phyloP scores from a whole-genome alignment of 1,284 basidiomycete species.

The Ceratorhiza oryzae-sativae region DNA sequence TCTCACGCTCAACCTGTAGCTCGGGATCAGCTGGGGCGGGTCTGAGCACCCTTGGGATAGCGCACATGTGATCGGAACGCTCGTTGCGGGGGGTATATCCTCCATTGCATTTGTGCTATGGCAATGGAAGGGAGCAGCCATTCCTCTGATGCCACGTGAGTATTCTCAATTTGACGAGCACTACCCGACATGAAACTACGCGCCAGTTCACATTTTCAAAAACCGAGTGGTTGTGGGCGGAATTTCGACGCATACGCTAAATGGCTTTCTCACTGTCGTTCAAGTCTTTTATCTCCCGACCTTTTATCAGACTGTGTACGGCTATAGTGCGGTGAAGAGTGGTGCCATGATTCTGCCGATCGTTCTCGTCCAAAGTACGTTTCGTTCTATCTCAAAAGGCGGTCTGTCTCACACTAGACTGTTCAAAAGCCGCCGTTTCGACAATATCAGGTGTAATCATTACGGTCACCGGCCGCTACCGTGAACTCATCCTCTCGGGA shows the following conservation, averaged over 20 bases:
- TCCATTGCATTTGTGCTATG: constrained; percentile 50
- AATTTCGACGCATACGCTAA: constrained; percentile 49
- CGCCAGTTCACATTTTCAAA: constrained; percentile 53
- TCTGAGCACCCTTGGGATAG: constrained; percentile 9
- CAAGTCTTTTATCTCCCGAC: constrained; percentile 52
- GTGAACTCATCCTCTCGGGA: constrained; percentile 52
- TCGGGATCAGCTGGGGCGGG: constrained; percentile 18
- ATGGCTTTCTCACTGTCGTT: constrained; percentile 44
- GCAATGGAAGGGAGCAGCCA: constrained; percentile 52
- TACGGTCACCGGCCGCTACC: constrained; percentile 53
- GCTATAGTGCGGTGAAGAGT: constrained; percentile 54
- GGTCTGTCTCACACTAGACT: no score
- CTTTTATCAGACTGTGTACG: constrained; percentile 56
- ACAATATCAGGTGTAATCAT: constrained; percentile 50
- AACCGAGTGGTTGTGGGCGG: constrained; percentile 52
- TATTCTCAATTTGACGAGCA: not conserved
- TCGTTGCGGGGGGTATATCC: not conserved
- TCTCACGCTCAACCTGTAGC: not conserved
- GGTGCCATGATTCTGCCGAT: constrained; percentile 56
- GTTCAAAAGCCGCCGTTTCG: constrained; percentile 43
- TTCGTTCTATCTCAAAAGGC: no score
- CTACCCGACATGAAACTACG: not conserved
- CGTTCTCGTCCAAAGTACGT: constrained; percentile 49
- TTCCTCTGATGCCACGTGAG: constrained; percentile 51
- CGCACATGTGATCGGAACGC: not conserved